Evolutionary conservation across 1,139 yeast species (phyloP).

Genomic region (Nadsonia starkeyi-henricii): DNA sequence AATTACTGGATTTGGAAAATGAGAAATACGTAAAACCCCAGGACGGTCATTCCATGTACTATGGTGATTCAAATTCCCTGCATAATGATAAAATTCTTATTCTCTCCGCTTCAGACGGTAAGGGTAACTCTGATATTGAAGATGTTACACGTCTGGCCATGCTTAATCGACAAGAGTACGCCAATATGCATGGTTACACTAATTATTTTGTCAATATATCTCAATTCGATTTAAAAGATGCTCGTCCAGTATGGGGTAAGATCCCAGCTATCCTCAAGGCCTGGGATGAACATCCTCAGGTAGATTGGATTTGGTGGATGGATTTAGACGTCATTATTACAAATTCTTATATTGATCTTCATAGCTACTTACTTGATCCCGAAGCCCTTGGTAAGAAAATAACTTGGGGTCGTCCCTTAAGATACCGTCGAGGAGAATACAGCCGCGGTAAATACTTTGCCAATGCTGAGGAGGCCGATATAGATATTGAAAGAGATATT

Average conservation of each 20-base stretch:
- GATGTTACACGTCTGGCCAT: slow-evolving; percentile 11
- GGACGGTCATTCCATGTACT: neutral
- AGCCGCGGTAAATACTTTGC: slow-evolving; percentile 8
- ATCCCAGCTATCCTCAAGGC: slow-evolving; percentile 20
- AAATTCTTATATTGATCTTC: slow-evolving; percentile 19
- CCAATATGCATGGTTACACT: slow-evolving; percentile 19
- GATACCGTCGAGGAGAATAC: slow-evolving; percentile 1
- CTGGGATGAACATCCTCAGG: slow-evolving; percentile 17
- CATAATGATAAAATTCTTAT: slow-evolving; percentile 1
- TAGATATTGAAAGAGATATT: slow-evolving; percentile 11
- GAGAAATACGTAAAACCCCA: neutral
- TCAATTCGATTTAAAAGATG: slow-evolving; percentile 8
- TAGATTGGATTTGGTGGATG: slow-evolving; percentile 26
- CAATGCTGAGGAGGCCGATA: slow-evolving; percentile 11
- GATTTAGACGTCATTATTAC: slow-evolving; percentile 22
- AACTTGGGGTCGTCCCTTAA: slow-evolving; percentile 14
- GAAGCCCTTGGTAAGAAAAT: slow-evolving; percentile 15
- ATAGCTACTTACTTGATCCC: slow-evolving; percentile 20
- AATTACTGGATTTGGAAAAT: slow-evolving; percentile 5
- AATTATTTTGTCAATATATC: slow-evolving; percentile 18
- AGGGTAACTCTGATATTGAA: slow-evolving; percentile 4
- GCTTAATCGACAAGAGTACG: slow-evolving; percentile 21
- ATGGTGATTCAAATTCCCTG: neutral
- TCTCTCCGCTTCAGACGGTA: slow-evolving; percentile 6
- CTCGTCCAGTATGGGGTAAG: slow-evolving; percentile 20